Conservation (phyloP, 129 eudicot genomes). For the Saussurea involucrata region DNA sequence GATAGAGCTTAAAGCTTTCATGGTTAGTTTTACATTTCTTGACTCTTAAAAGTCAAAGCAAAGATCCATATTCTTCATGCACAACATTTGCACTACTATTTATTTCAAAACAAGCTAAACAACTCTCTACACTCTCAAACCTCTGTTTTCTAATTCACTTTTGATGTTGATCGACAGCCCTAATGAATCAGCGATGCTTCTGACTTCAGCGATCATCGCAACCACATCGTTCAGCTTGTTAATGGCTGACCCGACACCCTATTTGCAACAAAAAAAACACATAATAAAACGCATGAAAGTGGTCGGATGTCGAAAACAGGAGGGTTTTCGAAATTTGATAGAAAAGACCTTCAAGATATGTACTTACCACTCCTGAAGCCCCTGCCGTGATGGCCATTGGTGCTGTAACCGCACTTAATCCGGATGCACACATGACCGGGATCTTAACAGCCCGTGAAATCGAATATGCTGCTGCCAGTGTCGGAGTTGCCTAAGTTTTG, state of each 20-base stretch:
- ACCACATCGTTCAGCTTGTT: constrained; percentile 88
- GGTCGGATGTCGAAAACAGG: neutral
- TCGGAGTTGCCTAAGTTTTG: constrained; percentile 66
- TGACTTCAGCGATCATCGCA: constrained; percentile 94
- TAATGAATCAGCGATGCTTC: constrained; percentile 67
- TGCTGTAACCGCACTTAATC: constrained; percentile 89
- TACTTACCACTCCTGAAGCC: constrained; percentile 87
- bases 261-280: neutral
- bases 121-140: constrained; percentile 32
- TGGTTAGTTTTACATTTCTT: neutral
- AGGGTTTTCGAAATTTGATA: neutral
- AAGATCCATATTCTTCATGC: constrained; percentile 12
- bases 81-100: constrained; percentile 10
- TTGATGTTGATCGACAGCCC: constrained; percentile 17
- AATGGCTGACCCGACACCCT: constrained; percentile 95
- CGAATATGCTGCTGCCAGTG: constrained; percentile 91
- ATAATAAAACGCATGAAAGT: neutral
- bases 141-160: constrained; percentile 31
- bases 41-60: constrained; percentile 23
- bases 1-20: neutral
- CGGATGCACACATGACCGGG: constrained; percentile 99
- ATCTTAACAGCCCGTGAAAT: constrained; percentile 86
- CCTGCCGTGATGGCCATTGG: constrained; percentile 97
- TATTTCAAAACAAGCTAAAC: constrained; percentile 14
- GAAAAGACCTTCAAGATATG: neutral